Evolutionary conservation across 495 filamentous ascomycete species (phyloP).

Genomic region (Tuber microsphaerosporum): DNA sequence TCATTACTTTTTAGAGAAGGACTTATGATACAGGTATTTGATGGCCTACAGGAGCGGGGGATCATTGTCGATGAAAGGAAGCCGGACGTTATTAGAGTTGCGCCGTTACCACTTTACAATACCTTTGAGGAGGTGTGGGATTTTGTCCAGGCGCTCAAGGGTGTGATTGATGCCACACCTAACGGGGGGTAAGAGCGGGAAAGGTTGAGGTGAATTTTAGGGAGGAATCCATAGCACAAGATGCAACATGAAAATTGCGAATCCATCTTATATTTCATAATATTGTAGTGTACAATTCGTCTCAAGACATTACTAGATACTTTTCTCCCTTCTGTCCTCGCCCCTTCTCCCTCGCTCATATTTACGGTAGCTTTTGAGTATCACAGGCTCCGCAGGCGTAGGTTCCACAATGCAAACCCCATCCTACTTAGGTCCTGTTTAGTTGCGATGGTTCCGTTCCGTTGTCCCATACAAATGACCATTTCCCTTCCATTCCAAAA

Average conservation of each 20-base stretch:
- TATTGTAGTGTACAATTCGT: neutral
- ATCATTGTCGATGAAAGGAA: constrained; percentile 83
- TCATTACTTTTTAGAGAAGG: constrained; percentile 63
- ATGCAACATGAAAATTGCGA: neutral
- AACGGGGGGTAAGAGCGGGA: constrained; percentile 36
- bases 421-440: neutral
- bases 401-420: neutral
- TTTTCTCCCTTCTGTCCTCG: neutral
- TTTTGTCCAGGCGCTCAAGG: constrained; percentile 61
- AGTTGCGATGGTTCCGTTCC: no score
- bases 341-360: neutral
- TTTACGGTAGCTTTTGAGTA: neutral
- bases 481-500: no score
- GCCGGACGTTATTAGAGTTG: constrained; percentile 87
- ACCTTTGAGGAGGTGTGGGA: constrained; percentile 68
- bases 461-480: no score
- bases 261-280: neutral
- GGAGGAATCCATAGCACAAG: neutral
- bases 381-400: neutral
- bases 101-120: constrained; percentile 87
- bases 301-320: neutral
- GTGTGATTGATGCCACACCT: constrained; percentile 48
- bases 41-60: constrained; percentile 58
- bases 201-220: constrained; percentile 5
- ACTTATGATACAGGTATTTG: constrained; percentile 62